Conservation (phyloP, 257 asterid species). For the Plantago major region DNA sequence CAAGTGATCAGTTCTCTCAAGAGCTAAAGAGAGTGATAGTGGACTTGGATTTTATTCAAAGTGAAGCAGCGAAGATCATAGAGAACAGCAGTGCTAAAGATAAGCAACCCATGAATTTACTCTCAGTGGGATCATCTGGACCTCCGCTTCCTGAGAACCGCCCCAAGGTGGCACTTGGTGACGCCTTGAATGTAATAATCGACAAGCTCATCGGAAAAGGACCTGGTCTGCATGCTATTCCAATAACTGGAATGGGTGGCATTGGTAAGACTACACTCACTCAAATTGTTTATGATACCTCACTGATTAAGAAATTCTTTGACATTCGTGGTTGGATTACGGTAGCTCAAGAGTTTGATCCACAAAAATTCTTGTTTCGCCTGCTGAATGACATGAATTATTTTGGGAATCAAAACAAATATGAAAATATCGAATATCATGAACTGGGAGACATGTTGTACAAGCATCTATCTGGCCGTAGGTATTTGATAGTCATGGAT, state of each 20-base stretch:
- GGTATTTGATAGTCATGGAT: constrained; percentile 1
- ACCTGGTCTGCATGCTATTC: too few relatives aligned
- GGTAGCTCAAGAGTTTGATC: constrained; percentile 10
- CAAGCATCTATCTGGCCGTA: constrained; percentile 5
- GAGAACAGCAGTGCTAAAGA: neutral
- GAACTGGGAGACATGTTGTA: constrained; percentile 8
- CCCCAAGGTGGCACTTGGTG: neutral
- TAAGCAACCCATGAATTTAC: neutral
- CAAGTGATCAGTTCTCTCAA: too few relatives aligned
- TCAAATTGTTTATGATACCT: neutral
- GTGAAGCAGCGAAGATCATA: neutral
- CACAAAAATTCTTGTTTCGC: neutral
- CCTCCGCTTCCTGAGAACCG: neutral
- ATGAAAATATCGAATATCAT: too few relatives aligned
- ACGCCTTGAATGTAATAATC: neutral
- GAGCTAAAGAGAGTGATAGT: too few relatives aligned
- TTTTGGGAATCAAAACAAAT: neutral
- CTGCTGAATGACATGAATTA: neutral
- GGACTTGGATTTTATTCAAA: neutral
- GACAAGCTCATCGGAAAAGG: too few relatives aligned
- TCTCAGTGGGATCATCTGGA: neutral
- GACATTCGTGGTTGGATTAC: constrained; percentile 17
- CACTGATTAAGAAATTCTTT: neutral
- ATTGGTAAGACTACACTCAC: constrained; percentile 17
- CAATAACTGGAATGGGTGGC: too few relatives aligned